These are phyloP conservation scores for Umbelopsis vinacea DNA, from an alignment of 192 early-diverging fungal species.

Conservation along the genomic window DNA sequence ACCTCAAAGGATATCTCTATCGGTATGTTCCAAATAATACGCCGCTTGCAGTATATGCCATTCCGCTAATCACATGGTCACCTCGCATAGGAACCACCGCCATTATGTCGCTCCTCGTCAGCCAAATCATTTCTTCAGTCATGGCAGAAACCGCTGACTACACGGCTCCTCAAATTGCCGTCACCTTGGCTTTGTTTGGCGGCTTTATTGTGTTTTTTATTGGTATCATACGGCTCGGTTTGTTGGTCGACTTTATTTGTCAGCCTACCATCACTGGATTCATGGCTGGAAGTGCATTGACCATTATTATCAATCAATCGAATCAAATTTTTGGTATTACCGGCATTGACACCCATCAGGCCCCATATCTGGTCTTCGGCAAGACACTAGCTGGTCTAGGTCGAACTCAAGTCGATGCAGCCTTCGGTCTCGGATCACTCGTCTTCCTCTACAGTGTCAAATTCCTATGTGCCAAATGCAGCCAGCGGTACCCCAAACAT, in stretches of 20 bases:
- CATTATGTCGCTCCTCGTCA: slow-evolving; percentile 77
- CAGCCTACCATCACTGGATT: slow-evolving; percentile 85
- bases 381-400: slow-evolving; percentile 57
- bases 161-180: slow-evolving; percentile 46
- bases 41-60: not conserved
- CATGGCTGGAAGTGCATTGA: slow-evolving; percentile 82
- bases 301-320: slow-evolving; percentile 77
- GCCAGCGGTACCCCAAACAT: slow-evolving; percentile 51
- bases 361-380: slow-evolving; percentile 77
- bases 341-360: slow-evolving; percentile 69
- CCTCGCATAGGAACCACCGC: slow-evolving; percentile 40
- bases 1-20: slow-evolving; percentile 79
- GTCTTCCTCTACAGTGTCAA: slow-evolving; percentile 46
- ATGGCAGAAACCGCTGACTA: slow-evolving; percentile 25
- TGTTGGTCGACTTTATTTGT: slow-evolving; percentile 88
- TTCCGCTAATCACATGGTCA: not conserved
- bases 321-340: slow-evolving; percentile 75
- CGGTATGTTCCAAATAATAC: slow-evolving; percentile 42
- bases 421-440: slow-evolving; percentile 61
- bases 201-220: slow-evolving; percentile 74
- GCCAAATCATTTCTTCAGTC: slow-evolving; percentile 59
- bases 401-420: slow-evolving; percentile 58
- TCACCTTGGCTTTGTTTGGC: slow-evolving; percentile 69
- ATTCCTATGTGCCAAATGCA: slow-evolving; percentile 34
- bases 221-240: slow-evolving; percentile 82